phyloP scores from a whole-genome alignment of 768 basidiomycete genomes.

The Leucosporidium creatinivorum region DNA sequence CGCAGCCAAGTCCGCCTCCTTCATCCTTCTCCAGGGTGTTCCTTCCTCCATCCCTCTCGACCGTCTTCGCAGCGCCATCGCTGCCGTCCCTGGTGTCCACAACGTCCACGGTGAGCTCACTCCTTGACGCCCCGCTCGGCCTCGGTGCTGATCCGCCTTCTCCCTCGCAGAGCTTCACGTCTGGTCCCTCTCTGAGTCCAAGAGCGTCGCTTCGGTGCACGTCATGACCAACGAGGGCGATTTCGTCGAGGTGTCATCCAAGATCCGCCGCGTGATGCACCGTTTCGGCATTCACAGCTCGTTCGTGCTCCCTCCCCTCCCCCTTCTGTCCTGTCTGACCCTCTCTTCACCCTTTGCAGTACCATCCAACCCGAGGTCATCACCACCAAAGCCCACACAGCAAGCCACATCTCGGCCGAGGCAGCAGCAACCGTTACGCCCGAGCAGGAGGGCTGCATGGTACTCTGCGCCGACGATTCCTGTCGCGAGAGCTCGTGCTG shows the following conservation, averaged over 20 bases:
- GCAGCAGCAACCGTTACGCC: background rate
- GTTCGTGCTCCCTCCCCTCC: conserved; percentile 10
- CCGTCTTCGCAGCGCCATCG: conserved; percentile 73
- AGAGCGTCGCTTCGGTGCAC: conserved; percentile 92
- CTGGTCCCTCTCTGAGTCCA: conserved; percentile 94
- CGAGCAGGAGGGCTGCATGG: conserved; percentile 28
- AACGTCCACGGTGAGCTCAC: conserved; percentile 58
- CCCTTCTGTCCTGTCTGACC: background rate
- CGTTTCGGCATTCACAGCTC: conserved; percentile 84
- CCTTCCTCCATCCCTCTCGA: conserved; percentile 82
- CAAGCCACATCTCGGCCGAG: background rate
- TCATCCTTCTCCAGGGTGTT: conserved; percentile 90
- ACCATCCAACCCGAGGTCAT: conserved; percentile 37
- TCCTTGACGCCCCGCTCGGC: no score
- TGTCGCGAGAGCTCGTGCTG: conserved; percentile 28
- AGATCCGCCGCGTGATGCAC: conserved; percentile 78
- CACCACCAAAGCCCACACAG: background rate
- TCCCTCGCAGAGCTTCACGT: conserved; percentile 65
- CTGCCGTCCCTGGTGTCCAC: conserved; percentile 71
- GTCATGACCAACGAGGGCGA: conserved; percentile 75
- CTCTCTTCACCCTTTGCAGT: background rate
- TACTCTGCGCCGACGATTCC: conserved; percentile 32
- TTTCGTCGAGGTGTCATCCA: conserved; percentile 81
- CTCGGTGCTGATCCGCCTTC: background rate
- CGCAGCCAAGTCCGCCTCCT: conserved; percentile 67